A percentile compares a stretch with the other conserved stretches of the same genome.
Evolutionary conservation across 2,329 filamentous ascomycete genomes (phyloP).

Genomic region (Orbilia javanica): DNA sequence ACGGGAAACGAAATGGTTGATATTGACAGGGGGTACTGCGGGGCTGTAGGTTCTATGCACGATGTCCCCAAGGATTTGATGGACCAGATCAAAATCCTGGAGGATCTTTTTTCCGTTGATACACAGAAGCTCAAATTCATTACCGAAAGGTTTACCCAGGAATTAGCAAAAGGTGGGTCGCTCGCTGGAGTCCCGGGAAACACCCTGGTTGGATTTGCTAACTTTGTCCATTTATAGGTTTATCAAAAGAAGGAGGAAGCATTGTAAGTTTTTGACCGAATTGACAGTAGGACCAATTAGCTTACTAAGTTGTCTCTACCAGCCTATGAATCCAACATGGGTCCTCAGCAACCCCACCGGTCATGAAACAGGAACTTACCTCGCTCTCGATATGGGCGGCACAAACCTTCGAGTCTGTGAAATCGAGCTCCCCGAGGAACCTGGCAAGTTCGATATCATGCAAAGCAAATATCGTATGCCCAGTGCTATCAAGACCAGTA

Average conservation of each 20-base stretch:
- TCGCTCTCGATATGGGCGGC: conserved; percentile 95
- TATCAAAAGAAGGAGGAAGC: conserved; percentile 87
- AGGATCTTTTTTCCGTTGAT: conserved; percentile 84
- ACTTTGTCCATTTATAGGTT: conserved; percentile 69
- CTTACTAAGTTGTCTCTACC: conserved; percentile 38
- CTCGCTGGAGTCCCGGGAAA: neutral
- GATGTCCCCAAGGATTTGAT: conserved; percentile 75
- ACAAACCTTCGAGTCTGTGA: conserved; percentile 96
- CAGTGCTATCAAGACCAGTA: conserved; percentile 87
- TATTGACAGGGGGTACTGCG: conserved; percentile 4
- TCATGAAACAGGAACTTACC: conserved; percentile 85
- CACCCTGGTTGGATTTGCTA: conserved; percentile 1
- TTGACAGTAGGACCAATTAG: conserved; percentile 54
- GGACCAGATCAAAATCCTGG: conserved; percentile 83
- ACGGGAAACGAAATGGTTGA: conserved; percentile 12
- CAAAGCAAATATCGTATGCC: conserved; percentile 97
- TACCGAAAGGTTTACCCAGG: conserved; percentile 86
- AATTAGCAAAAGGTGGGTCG: conserved; percentile 82
- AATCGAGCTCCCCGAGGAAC: conserved; percentile 86
- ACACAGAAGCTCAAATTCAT: conserved; percentile 86
- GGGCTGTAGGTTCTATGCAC: conserved; percentile 81
- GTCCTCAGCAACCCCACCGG: conserved; percentile 90
- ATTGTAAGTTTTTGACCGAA: conserved; percentile 75
- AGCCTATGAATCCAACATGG: conserved; percentile 99
- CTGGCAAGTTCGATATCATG: conserved; percentile 92